Conservation (phyloP, 2,329 filamentous ascomycete genomes). For the Graphium sp. region DNA sequence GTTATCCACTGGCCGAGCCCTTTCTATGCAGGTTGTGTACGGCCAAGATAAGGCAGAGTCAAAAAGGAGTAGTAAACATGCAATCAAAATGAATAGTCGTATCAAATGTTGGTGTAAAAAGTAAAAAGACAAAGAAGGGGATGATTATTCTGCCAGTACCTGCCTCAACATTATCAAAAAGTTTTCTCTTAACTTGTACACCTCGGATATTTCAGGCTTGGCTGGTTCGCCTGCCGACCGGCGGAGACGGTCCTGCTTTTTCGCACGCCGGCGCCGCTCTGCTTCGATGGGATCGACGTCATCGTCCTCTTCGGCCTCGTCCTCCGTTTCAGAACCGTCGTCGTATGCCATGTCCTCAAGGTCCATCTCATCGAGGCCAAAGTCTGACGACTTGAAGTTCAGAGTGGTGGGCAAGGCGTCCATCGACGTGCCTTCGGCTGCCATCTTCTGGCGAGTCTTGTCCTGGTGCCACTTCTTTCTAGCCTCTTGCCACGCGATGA, state of each 20-base stretch:
- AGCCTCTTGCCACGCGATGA: constrained; percentile 89
- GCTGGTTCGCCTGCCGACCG: constrained; percentile 67
- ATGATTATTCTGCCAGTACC: constrained; percentile 54
- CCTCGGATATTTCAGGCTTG: constrained; percentile 65
- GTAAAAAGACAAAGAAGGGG: background rate
- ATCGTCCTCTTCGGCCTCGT: constrained; percentile 56
- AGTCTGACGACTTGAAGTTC: constrained; percentile 65
- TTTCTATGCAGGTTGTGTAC: too few species aligned
- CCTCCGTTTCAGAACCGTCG: constrained; percentile 47
- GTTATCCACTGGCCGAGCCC: too few species aligned
- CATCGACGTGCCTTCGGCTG: constrained; percentile 46
- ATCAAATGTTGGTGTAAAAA: background rate
- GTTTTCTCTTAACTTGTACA: constrained; percentile 62
- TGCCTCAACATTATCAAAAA: constrained; percentile 70
- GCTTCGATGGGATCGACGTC: constrained; percentile 76
- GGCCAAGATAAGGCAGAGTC: too few species aligned
- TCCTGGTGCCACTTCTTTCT: constrained; percentile 96
- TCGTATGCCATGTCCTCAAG: constrained; percentile 74
- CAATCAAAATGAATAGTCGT: background rate
- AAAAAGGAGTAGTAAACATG: constrained; percentile 1
- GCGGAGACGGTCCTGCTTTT: constrained; percentile 64
- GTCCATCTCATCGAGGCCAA: constrained; percentile 77
- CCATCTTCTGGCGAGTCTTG: constrained; percentile 98
- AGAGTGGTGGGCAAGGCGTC: constrained; percentile 34
- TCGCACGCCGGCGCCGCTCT: constrained; percentile 62